Percentiles rank a stretch among this genome's conserved stretches.
These are phyloP conservation scores for Simplicillium sp. DNA, from an alignment of 2,329 filamentous ascomycete genomes.

Conservation along the genomic window DNA sequence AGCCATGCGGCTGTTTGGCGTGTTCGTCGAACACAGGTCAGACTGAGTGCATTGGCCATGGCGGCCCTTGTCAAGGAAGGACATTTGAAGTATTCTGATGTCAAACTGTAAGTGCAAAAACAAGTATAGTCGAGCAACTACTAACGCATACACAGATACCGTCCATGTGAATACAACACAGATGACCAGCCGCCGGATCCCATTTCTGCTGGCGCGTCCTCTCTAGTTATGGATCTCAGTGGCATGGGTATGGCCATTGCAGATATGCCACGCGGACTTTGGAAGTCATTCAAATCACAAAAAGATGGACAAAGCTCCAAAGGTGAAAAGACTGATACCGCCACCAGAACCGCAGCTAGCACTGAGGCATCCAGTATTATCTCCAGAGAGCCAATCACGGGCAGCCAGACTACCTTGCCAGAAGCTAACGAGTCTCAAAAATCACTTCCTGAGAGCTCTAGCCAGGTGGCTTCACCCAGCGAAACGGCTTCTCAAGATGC, in stretches of 20 bases:
- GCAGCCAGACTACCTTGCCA: neutral
- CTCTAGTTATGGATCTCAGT: constrained; percentile 73
- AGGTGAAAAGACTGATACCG: neutral
- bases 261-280: constrained; percentile 55
- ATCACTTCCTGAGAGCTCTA: neutral
- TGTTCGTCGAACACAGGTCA: constrained; percentile 56
- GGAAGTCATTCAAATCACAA: constrained; percentile 26
- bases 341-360: neutral
- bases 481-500: neutral
- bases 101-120: constrained; percentile 53
- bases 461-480: neutral
- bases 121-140: constrained; percentile 3
- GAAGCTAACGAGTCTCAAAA: neutral
- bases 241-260: constrained; percentile 75
- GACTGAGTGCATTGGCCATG: constrained; percentile 64
- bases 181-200: constrained; percentile 74
- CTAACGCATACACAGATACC: constrained; percentile 27
- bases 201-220: constrained; percentile 65
- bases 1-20: constrained; percentile 66
- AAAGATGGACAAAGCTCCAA: constrained; percentile 7
- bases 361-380: neutral
- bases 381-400: neutral
- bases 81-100: constrained; percentile 55
- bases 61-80: constrained; percentile 56
- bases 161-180: constrained; percentile 58